Percentiles rank a stretch among this genome's conserved stretches.
phyloP scores from a whole-genome alignment of 768 basidiomycete species.

The Astraeus odoratus region DNA sequence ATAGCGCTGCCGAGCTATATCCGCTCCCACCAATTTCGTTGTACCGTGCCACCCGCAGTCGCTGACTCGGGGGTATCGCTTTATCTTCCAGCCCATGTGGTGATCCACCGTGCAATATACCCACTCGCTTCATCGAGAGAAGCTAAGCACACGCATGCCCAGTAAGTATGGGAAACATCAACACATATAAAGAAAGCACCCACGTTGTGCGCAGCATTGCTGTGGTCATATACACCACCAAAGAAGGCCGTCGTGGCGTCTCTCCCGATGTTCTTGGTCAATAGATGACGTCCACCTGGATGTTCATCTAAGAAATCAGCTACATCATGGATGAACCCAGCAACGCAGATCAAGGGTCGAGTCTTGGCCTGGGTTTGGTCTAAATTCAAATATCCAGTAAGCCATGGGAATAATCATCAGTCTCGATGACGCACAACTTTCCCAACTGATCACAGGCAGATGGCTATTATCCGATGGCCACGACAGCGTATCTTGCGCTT shows the following conservation, averaged over 20 bases:
- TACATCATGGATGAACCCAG: conserved; percentile 92
- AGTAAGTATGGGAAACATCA: conserved; percentile 3
- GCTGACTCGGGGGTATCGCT: conserved; percentile 64
- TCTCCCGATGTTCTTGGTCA: conserved; percentile 81
- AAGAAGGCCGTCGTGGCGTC: conserved; percentile 94
- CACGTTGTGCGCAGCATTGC: conserved; percentile 83
- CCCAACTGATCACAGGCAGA: conserved; percentile 81
- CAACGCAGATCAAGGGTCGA: conserved; percentile 78
- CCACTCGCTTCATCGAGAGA: conserved; percentile 49
- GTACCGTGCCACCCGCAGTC: conserved; percentile 62
- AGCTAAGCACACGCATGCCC: conserved; percentile 6
- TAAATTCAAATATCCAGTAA: conserved; percentile 21
- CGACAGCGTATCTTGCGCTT: conserved; percentile 63
- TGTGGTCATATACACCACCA: conserved; percentile 85
- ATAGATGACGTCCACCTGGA: conserved; percentile 81
- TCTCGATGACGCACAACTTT: conserved; percentile 53
- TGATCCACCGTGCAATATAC: conserved; percentile 44
- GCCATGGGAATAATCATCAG: neutral
- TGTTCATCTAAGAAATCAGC: conserved; percentile 82
- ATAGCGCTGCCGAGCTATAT: conserved; percentile 49
- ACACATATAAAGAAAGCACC: conserved; percentile 12
- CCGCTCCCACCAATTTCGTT: conserved; percentile 45
- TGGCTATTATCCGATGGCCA: conserved; percentile 79
- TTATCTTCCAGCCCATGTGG: conserved; percentile 55
- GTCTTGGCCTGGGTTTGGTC: conserved; percentile 75